phyloP scores from a whole-genome alignment of 805 yeast genomes.

The Suhomyces tanzawaensis region DNA sequence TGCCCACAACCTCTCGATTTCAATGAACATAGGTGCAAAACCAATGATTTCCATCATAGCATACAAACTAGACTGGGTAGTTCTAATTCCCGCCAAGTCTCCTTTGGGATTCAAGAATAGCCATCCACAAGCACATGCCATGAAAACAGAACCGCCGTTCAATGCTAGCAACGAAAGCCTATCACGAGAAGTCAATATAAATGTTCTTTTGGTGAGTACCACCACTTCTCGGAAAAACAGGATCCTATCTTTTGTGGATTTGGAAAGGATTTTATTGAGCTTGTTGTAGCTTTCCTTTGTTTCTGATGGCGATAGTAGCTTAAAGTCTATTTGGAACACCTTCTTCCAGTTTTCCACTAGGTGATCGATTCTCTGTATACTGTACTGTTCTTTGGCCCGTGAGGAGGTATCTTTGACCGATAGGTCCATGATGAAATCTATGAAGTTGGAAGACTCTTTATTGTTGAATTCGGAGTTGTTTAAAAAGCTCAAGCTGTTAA shows the following conservation, averaged over 20 bases:
- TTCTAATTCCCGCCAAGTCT: constrained; percentile 21
- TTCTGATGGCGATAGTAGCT: background rate
- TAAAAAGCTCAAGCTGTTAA: constrained; percentile 8
- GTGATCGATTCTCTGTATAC: constrained; percentile 8
- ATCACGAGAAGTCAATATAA: constrained; percentile 20
- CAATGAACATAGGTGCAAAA: constrained; percentile 24
- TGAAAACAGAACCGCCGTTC: constrained; percentile 19
- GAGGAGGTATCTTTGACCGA: constrained; percentile 14
- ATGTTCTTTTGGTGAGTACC: constrained; percentile 20
- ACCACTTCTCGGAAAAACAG: constrained; percentile 18
- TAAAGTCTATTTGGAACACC: background rate
- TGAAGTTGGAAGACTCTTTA: constrained; percentile 6
- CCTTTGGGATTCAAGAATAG: constrained; percentile 20
- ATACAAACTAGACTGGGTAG: constrained; percentile 21
- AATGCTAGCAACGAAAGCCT: constrained; percentile 18
- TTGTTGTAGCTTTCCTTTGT: constrained; percentile 3
- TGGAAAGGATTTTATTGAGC: constrained; percentile 9
- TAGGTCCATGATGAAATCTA: constrained; percentile 14
- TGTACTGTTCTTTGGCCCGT: constrained; percentile 8
- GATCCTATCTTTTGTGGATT: constrained; percentile 14
- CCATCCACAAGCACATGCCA: constrained; percentile 23
- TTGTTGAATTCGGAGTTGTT: constrained; percentile 1
- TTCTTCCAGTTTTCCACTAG: constrained; percentile 12
- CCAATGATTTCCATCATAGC: constrained; percentile 24
- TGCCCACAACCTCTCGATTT: constrained; percentile 22